Evolutionary conservation across 140 eudicot species (phyloP).

Genomic region (Flaveria floridana): DNA sequence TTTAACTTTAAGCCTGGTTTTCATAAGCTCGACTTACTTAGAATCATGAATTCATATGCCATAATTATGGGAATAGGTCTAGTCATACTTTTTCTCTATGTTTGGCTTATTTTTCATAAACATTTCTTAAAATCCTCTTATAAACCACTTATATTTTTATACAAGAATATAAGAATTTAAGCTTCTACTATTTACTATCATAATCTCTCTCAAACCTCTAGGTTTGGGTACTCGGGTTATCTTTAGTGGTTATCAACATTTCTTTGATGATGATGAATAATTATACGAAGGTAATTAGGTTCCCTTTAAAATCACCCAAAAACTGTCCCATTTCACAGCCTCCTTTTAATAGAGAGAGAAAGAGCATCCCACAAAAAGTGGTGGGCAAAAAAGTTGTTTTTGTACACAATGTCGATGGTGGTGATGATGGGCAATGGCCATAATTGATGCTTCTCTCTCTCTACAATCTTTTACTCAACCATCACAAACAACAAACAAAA

Average conservation of each 20-base stretch:
- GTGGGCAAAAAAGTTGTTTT: conserved; percentile 72
- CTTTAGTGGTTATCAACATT: background rate
- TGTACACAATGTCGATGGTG: conserved; percentile 69
- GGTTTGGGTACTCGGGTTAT: no score
- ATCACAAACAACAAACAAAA: conserved; percentile 39
- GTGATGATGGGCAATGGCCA: conserved; percentile 51
- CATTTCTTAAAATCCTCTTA: no score
- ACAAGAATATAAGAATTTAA: no score
- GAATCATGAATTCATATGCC: no score
- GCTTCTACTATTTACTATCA: no score
- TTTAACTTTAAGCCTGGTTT: no score
- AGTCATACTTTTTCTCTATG: conserved; percentile 13
- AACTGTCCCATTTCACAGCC: conserved; percentile 36
- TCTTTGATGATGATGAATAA: conserved; percentile 10
- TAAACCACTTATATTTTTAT: no score
- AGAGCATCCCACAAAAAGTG: conserved; percentile 30
- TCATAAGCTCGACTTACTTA: no score
- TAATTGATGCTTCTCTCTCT: conserved; percentile 44
- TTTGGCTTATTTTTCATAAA: conserved; percentile 15
- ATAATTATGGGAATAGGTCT: background rate
- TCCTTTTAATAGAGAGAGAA: conserved; percentile 42
- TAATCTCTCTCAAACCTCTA: no score
- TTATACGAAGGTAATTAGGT: conserved; percentile 21
- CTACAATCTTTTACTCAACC: conserved; percentile 42
- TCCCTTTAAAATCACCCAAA: conserved; percentile 36